Percentiles rank a stretch among this genome's conserved stretches.
Evolutionary conservation across 1,284 basidiomycete species (phyloP).

Genomic region (Fomitopsis palustris): DNA sequence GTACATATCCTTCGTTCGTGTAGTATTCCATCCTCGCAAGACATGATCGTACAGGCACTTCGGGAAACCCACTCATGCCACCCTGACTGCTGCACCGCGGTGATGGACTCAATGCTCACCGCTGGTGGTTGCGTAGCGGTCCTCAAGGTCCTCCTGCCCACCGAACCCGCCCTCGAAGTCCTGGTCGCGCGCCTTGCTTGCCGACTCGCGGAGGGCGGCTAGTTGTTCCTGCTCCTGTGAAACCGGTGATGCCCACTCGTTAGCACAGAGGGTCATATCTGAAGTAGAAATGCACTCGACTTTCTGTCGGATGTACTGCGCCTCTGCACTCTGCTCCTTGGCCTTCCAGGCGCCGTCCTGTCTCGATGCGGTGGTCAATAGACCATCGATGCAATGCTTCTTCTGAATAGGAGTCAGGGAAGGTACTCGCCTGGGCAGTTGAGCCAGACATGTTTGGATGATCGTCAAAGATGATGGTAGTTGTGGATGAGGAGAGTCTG

Average conservation of each 20-base stretch:
- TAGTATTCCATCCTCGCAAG: neutral
- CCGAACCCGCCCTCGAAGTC: conserved; percentile 47
- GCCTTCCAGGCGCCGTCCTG: conserved; percentile 30
- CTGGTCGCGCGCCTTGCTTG: conserved; percentile 16
- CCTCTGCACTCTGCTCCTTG: conserved; percentile 29
- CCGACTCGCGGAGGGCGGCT: conserved; percentile 20
- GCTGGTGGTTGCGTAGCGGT: conserved; percentile 44
- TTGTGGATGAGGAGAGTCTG: neutral
- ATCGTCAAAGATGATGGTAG: neutral
- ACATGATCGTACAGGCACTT: too few relatives aligned
- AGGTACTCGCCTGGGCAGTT: neutral
- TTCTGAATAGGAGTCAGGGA: neutral
- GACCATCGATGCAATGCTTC: neutral
- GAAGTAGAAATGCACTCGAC: conserved; percentile 9
- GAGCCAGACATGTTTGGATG: neutral
- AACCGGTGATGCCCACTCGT: neutral
- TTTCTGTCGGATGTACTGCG: conserved; percentile 30
- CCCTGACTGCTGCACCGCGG: too few relatives aligned
- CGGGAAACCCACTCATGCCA: too few relatives aligned
- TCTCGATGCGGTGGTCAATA: neutral
- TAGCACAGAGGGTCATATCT: neutral
- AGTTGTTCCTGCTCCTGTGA: conserved; percentile 31
- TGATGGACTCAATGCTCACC: conserved; percentile 37
- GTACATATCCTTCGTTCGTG: neutral
- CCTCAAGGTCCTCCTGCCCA: conserved; percentile 47